Evolutionary conservation across 2,329 filamentous ascomycete genomes (phyloP).

Genomic region (Salinomyces thailandicus): DNA sequence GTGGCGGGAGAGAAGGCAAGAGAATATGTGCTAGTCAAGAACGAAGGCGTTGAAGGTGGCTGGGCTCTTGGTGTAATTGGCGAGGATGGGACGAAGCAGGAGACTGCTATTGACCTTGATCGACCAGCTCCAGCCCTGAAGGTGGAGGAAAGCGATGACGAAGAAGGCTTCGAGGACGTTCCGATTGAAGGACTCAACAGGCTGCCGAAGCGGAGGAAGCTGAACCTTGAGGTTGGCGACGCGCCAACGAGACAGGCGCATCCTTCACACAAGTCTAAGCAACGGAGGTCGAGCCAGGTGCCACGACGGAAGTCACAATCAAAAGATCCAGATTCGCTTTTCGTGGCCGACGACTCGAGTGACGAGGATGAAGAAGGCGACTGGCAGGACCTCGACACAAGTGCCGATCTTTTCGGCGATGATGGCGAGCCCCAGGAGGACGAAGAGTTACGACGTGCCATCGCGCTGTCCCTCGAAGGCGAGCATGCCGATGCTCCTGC

Average conservation of each 20-base stretch:
- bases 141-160: conserved; percentile 43
- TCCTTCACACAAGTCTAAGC: conserved; percentile 38
- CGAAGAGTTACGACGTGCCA: conserved; percentile 68
- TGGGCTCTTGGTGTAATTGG: conserved; percentile 94
- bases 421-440: conserved; percentile 48
- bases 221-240: conserved; percentile 13
- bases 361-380: conserved; percentile 15
- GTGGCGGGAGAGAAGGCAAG: conserved; percentile 78
- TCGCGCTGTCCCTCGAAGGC: conserved; percentile 67
- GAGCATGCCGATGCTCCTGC: conserved; percentile 27
- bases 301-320: conserved; percentile 2
- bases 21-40: conserved; percentile 94
- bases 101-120: conserved; percentile 91
- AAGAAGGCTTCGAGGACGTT: conserved; percentile 79
- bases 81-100: conserved; percentile 65
- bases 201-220: conserved; percentile 51
- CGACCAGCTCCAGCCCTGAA: conserved; percentile 41
- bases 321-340: conserved; percentile 44
- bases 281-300: conserved; percentile 14
- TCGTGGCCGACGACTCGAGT: conserved; percentile 37
- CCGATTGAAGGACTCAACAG: conserved; percentile 84
- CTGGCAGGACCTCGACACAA: conserved; percentile 30
- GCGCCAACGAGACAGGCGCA: conserved; percentile 35
- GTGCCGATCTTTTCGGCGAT: conserved; percentile 50
- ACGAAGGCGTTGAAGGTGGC: conserved; percentile 86